These are phyloP conservation scores for Fusarium guadeloupense DNA, from an alignment of 2,329 filamentous ascomycete species.

Conservation along the genomic window DNA sequence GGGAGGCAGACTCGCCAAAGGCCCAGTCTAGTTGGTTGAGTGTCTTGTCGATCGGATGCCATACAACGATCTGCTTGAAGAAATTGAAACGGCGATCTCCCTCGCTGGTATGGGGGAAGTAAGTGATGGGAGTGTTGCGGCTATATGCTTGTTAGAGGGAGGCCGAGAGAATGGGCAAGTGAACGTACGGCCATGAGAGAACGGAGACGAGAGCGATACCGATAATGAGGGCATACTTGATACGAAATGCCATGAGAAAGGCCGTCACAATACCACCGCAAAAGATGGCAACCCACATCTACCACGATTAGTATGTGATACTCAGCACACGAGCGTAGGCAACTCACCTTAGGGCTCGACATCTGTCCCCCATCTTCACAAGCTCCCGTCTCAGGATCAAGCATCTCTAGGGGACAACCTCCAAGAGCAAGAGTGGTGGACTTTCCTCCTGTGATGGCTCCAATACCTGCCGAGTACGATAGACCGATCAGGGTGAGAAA, in stretches of 20 bases:
- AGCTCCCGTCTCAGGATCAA: slow-evolving; percentile 57
- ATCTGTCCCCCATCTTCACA: slow-evolving; percentile 73
- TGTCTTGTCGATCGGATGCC: slow-evolving; percentile 73
- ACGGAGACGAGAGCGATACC: slow-evolving; percentile 78
- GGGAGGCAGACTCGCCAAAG: slow-evolving; percentile 61
- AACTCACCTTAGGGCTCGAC: slow-evolving; percentile 74
- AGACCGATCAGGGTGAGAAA: slow-evolving; percentile 72
- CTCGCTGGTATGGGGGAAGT: slow-evolving; percentile 73
- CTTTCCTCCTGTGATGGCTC: slow-evolving; percentile 73
- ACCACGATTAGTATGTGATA: slow-evolving; percentile 2
- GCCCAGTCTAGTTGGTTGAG: slow-evolving; percentile 74
- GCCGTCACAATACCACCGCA: slow-evolving; percentile 82
- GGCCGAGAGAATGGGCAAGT: background rate
- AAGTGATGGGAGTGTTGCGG: slow-evolving; percentile 74
- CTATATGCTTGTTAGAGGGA: slow-evolving; percentile 46
- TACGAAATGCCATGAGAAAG: slow-evolving; percentile 80
- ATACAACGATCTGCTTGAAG: slow-evolving; percentile 76
- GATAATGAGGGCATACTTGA: slow-evolving; percentile 79
- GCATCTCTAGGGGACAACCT: slow-evolving; percentile 71
- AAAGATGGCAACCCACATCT: slow-evolving; percentile 88
- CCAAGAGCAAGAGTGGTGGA: slow-evolving; percentile 79
- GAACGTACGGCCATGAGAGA: slow-evolving; percentile 74
- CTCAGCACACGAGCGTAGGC: rapidly evolving
- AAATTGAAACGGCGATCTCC: slow-evolving; percentile 74
- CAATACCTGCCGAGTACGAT: slow-evolving; percentile 84